phyloP scores from a whole-genome alignment of 2,329 filamentous ascomycete species.

The Ceratocystiopsis sp. region DNA sequence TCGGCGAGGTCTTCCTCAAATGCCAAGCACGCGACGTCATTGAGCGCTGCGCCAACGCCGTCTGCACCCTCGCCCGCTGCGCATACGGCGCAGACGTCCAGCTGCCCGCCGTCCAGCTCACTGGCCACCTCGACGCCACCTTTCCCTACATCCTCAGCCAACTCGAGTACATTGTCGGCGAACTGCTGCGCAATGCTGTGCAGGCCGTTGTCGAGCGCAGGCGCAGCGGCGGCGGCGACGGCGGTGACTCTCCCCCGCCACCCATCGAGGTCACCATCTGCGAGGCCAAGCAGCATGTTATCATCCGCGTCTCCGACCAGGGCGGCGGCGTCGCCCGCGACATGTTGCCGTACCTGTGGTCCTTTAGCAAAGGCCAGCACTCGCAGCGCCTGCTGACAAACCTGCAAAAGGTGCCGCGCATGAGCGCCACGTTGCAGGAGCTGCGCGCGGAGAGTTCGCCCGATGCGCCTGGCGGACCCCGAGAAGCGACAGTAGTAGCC shows the following conservation, averaged over 20 bases:
- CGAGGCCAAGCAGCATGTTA: constrained; percentile 86
- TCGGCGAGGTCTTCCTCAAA: constrained; percentile 87
- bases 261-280: constrained; percentile 91
- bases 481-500: too few relatives aligned
- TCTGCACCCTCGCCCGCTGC: constrained; percentile 54
- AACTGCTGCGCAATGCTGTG: constrained; percentile 86
- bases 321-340: constrained; percentile 81
- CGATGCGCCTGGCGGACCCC: neutral
- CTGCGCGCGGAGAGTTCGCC: constrained; percentile 32
- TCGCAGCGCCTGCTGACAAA: constrained; percentile 67
- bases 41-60: constrained; percentile 60
- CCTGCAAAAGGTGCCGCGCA: constrained; percentile 68
- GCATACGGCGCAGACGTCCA: constrained; percentile 55
- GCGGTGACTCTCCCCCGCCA: constrained; percentile 31
- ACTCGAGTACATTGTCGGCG: constrained; percentile 91
- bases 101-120: constrained; percentile 66
- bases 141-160: constrained; percentile 96
- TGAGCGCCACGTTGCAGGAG: constrained; percentile 89
- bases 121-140: constrained; percentile 72
- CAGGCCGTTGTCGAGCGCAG: constrained; percentile 73
- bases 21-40: constrained; percentile 86
- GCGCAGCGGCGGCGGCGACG: neutral
- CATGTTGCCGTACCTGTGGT: constrained; percentile 82
- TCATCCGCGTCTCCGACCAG: constrained; percentile 88
- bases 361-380: constrained; percentile 83